These are phyloP conservation scores for Beauveria asiatica DNA, from an alignment of 2,329 filamentous ascomycete genomes.

Conservation along the genomic window DNA sequence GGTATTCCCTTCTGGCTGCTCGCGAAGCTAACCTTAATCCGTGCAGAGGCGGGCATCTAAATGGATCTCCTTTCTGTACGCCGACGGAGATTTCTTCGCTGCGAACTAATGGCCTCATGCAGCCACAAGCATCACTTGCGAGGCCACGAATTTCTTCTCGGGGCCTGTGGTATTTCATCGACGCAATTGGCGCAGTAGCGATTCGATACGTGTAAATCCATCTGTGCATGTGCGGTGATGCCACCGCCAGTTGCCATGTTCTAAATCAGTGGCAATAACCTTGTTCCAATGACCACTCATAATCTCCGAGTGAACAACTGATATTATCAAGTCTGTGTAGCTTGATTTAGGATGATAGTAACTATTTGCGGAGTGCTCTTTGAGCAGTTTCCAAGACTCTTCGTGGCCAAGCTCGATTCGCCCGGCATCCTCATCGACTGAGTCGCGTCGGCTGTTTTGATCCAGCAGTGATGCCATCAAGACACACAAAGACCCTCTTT, in stretches of 20 bases:
- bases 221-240: not conserved
- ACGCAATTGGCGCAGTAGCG: not conserved
- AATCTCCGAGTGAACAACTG: too few relatives aligned
- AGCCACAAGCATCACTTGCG: not conserved
- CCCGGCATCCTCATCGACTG: not conserved
- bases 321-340: too few relatives aligned
- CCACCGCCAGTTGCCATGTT: not conserved
- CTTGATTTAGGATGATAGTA: too few relatives aligned
- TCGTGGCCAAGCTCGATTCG: not conserved
- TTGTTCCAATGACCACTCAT: too few relatives aligned
- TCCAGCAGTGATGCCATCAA: conserved; percentile 6
- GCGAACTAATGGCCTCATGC: not conserved
- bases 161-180: not conserved
- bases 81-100: not conserved
- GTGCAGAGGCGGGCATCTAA: not conserved
- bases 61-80: conserved; percentile 6
- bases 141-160: not conserved
- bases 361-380: not conserved
- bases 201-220: not conserved
- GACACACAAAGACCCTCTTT: not conserved
- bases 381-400: not conserved
- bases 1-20: not conserved
- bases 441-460: conserved; percentile 6
- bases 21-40: not conserved
- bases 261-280: not conserved